Base-by-base conservation (phyloP, 1,284 basidiomycete genomes). In the Spongispora temasekensis region DNA sequence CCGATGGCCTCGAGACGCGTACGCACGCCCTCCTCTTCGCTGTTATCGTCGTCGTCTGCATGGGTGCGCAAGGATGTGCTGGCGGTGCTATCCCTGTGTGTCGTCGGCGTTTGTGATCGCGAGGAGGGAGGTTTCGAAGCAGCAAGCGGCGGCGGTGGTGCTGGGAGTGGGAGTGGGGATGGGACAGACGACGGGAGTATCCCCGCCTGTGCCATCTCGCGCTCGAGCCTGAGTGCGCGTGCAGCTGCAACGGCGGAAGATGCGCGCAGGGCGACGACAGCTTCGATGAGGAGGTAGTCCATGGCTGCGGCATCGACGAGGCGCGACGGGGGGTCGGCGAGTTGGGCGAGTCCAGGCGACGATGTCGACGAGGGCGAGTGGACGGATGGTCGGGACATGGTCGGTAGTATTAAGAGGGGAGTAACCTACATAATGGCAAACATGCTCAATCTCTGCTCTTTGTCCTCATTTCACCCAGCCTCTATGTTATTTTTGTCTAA, bases 211-310 rank as follows among this genome's bases (percentile, higher is more conserved):
- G 85, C 74, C 90, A 93, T 91, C 63, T 92, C 88, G 32, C 83
- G 79, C 72, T 93, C 90, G 57, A 88, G 77, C 67, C 82, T 83
- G 74, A 84, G 86, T 46, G 83, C 78, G 51, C 89, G 82, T 46
- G 84, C 81, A 2, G 85, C 80, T 8, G 92, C 91, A 19, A 90
- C 84, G 13, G 80, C 80, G 1, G 93, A 83, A 6, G 92, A 94
- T 42, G 83, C 83, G 30, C 86, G 83, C 31, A 96, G 79, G 1
- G 88, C 84, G 66, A 84, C 81, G 61, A 93, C 88, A 65, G 90
- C 83, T 69, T 92, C 90, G 59, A 95, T 94, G 53, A 95, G 77
- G 65, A 97, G 88, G 74, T 94, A 94, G 66, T 93, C 90, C 78
- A 95, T 89, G 1, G 86, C 86, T 13, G 89, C 84, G 35, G 81